These are phyloP conservation scores for Apocynum venetum DNA, from an alignment of 257 asterid genomes.

Conservation along the genomic window DNA sequence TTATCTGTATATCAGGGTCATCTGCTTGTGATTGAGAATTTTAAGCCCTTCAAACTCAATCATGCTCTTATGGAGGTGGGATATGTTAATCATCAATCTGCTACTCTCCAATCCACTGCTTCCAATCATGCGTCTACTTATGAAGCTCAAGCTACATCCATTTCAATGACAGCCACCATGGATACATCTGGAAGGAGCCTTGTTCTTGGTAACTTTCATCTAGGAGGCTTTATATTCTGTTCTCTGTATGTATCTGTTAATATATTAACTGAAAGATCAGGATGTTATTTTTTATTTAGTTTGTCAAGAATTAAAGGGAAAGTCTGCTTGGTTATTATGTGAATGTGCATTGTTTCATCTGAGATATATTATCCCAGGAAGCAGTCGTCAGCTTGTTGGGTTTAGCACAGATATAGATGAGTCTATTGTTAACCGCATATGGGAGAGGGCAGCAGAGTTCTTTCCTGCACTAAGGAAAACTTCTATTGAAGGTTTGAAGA, in stretches of 20 bases:
- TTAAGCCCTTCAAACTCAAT: constrained; percentile 65
- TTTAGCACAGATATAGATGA: constrained; percentile 67
- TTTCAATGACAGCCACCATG: constrained; percentile 95
- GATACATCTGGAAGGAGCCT: constrained; percentile 70
- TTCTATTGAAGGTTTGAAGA: constrained; percentile 52
- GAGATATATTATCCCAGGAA: constrained; percentile 47
- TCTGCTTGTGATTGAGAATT: constrained; percentile 74
- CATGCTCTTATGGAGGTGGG: constrained; percentile 97
- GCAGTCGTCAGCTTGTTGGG: constrained; percentile 91
- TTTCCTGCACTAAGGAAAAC: constrained; percentile 56
- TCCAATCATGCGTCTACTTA: constrained; percentile 28
- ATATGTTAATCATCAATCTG: constrained; percentile 68
- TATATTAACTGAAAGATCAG: neutral
- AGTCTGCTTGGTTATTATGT: neutral
- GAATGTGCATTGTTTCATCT: neutral
- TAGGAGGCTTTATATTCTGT: constrained; percentile 5
- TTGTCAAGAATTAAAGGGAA: neutral
- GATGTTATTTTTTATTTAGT: neutral
- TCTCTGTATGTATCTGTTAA: neutral
- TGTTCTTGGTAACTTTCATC: constrained; percentile 55
- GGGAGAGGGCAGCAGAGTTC: constrained; percentile 81
- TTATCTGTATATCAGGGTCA: constrained; percentile 64
- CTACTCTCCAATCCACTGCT: constrained; percentile 37
- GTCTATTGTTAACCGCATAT: constrained; percentile 59
- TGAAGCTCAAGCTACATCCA: constrained; percentile 54